Base-by-base conservation (phyloP, 2,329 filamentous ascomycete genomes). In the Orbilia javanica region DNA sequence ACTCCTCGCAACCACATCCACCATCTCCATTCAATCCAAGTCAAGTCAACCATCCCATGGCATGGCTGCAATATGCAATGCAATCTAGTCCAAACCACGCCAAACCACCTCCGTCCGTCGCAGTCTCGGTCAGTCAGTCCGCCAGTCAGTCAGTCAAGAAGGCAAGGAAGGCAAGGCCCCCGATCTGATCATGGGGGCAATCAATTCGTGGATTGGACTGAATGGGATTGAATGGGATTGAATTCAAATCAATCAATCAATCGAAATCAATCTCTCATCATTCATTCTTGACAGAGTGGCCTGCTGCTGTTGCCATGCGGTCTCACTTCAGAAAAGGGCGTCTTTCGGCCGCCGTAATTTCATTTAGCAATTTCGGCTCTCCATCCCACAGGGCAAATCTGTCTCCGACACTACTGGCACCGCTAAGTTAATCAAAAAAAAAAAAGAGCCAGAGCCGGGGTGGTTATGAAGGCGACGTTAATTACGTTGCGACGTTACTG, bases 251-350 rank as follows among this genome's bases (percentile, higher is more conserved):
- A 50, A 50, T 50, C 46, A 50, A 50, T 50, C 46, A 50, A 50
- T 46, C 42, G 18, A 46, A 46, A 46, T 50, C 46, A 50, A 50
- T 50, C 46, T 50, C 46, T 27, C 46, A 50, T 50, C 18, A 42
- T 60, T 27, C 55, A 60, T 60, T 60, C 66, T 70, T 70, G 44
- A 71, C 68, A 71, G 68, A 71, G 68, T 71, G 68, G 68, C 57
- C 68, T 53, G 55, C 52, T 53, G 34, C 44, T 71, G 68, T 64
- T 71, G 55, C 57, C 55, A 71, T 71, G 67, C 48, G 31, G 27
- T 36, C 31, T 53, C 20, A 48, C 36, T 31, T 42, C 20, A 44
- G n/a, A 42, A 55, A 44, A 55, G 39, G 42, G 50, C 34, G 44
- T 42, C 39, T 46, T n/a, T 50, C 44, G 60, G 60, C 63, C 42